These are phyloP conservation scores for Yarrowia sp. DNA, from an alignment of 805 yeast genomes.

Conservation along the genomic window DNA sequence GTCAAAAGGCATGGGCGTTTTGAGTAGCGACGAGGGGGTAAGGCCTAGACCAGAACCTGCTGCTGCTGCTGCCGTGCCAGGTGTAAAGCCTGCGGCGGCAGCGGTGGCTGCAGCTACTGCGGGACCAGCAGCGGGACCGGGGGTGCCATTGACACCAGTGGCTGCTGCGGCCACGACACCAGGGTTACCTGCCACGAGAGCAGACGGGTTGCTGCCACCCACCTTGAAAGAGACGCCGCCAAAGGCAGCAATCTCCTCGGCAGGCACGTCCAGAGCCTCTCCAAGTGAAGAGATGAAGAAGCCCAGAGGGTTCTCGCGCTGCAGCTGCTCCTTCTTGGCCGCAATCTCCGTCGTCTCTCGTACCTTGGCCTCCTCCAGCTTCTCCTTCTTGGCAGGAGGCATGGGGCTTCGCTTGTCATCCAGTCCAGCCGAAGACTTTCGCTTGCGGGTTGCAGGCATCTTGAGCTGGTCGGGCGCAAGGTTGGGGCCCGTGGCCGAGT, in stretches of 20 bases:
- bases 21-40: slow-evolving; percentile 19
- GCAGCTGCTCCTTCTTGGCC: slow-evolving; percentile 32
- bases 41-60: background rate
- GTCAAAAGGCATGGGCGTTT: slow-evolving; percentile 25
- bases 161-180: background rate
- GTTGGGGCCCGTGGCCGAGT: slow-evolving; percentile 29
- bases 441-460: slow-evolving; percentile 32
- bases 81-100: background rate
- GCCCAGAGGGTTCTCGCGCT: slow-evolving; percentile 35
- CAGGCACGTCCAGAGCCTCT: slow-evolving; percentile 37
- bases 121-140: background rate
- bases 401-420: slow-evolving; percentile 27
- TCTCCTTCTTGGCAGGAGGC: slow-evolving; percentile 29
- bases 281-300: slow-evolving; percentile 38
- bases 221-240: slow-evolving; percentile 19
- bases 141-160: background rate
- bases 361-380: slow-evolving; percentile 25
- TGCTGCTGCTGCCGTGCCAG: background rate
- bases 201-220: background rate
- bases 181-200: slow-evolving; percentile 5
- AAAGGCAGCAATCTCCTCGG: slow-evolving; percentile 34
- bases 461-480: slow-evolving; percentile 34
- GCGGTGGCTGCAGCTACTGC: slow-evolving; percentile 9
- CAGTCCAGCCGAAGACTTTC: slow-evolving; percentile 29
- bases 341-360: slow-evolving; percentile 30